A percentile compares a stretch with the other conserved stretches of the same genome.
phyloP scores from a whole-genome alignment of 2,329 filamentous ascomycete species.

The Ophiostoma australiae region DNA sequence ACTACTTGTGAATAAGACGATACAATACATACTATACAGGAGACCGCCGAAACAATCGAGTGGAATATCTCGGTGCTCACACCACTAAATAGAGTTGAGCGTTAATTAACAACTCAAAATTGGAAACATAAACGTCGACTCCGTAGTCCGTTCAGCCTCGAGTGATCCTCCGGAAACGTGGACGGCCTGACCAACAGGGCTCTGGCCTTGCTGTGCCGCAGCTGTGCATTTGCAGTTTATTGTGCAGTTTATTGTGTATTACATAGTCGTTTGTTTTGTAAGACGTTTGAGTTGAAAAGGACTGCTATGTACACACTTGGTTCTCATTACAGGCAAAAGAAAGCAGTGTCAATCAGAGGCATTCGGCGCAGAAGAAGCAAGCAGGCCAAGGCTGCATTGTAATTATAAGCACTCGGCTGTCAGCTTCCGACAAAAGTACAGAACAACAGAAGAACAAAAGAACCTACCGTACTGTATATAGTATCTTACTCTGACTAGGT shows the following conservation, averaged over 20 bases:
- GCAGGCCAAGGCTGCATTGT: neutral
- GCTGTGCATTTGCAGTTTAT: too few species aligned
- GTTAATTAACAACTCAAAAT: too few species aligned
- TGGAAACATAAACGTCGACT: neutral
- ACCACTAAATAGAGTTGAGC: neutral
- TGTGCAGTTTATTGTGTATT: too few species aligned
- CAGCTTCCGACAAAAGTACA: neutral
- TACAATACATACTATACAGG: too few species aligned
- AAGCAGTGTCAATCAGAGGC: too few species aligned
- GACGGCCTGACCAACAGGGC: neutral
- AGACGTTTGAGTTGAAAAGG: too few species aligned
- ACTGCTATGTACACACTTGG: too few species aligned
- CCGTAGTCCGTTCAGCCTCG: neutral
- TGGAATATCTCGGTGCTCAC: neutral
- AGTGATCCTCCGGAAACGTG: neutral
- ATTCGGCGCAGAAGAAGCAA: neutral
- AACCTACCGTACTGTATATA: too few species aligned
- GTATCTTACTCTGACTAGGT: too few species aligned
- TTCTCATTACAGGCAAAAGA: too few species aligned
- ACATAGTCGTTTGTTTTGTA: too few species aligned
- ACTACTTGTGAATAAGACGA: too few species aligned
- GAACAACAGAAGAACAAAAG: neutral
- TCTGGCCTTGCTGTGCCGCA: conserved; percentile 12
- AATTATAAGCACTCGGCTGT: neutral
- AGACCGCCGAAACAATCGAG: neutral